phyloP scores from a whole-genome alignment of 23 red algal genomes.

The Agarophyton chilense region DNA sequence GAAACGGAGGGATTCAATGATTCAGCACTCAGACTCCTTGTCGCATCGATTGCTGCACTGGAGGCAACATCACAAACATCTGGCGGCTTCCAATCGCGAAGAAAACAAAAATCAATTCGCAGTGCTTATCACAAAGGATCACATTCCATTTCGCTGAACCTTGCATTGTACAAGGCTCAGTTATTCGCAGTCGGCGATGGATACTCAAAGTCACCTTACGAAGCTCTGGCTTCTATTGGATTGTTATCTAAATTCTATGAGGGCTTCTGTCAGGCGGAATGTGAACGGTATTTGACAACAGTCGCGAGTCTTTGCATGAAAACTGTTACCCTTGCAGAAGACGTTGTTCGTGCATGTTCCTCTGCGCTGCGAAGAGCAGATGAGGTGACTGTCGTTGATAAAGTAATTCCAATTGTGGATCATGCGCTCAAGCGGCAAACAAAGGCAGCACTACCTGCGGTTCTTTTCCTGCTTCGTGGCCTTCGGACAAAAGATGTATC shows the following conservation, averaged over 20 bases:
- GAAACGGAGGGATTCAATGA: neutral
- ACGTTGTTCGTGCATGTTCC: neutral
- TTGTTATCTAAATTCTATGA: neutral
- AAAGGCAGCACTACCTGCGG: constrained; percentile 39
- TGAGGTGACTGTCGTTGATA: neutral
- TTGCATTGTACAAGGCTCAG: neutral
- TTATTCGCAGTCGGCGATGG: neutral
- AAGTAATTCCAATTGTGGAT: constrained; percentile 40
- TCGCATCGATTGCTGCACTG: constrained; percentile 20
- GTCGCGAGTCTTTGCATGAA: constrained; percentile 46
- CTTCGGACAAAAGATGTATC: constrained; percentile 18
- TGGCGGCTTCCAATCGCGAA: neutral
- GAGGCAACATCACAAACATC: neutral
- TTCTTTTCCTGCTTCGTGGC: constrained; percentile 15
- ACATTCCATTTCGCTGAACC: neutral
- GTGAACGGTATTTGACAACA: neutral
- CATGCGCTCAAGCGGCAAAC: constrained; percentile 25
- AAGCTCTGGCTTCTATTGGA: constrained; percentile 44
- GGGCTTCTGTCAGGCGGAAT: neutral
- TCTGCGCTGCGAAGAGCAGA: neutral
- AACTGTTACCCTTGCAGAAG: neutral
- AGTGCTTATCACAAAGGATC: neutral
- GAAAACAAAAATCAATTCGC: constrained; percentile 30
- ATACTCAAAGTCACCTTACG: constrained; percentile 10
- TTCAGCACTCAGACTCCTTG: constrained; percentile 16